Conservation (phyloP, 306 rosid genomes). For the Fragaria vesca region DNA sequence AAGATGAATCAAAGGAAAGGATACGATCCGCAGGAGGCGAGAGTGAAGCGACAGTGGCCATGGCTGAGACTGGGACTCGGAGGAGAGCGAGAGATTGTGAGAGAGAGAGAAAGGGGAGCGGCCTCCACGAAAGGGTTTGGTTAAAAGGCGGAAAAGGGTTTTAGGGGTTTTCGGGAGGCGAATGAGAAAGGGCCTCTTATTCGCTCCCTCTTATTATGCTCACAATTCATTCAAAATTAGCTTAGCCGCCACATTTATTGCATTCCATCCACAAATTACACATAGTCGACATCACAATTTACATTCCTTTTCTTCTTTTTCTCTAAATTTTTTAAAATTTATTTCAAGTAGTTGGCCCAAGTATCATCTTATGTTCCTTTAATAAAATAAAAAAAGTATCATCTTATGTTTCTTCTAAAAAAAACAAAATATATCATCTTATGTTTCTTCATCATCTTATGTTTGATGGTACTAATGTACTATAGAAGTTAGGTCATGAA, state of each 20-base stretch:
- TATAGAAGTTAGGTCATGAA: no score
- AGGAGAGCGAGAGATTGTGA: conserved; percentile 38
- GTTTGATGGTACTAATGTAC: no score
- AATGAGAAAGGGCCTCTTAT: not conserved
- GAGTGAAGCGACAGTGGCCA: conserved; percentile 59
- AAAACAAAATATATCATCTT: no score
- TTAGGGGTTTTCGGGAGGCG: conserved; percentile 4
- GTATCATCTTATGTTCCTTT: no score
- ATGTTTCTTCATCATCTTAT: no score
- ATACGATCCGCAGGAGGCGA: conserved; percentile 86
- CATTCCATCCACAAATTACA: not conserved
- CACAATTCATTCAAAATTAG: not conserved
- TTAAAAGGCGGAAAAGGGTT: conserved; percentile 17
- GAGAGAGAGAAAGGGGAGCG: conserved; percentile 16
- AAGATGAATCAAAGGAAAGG: conserved; percentile 32
- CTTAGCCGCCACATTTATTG: conserved; percentile 9
- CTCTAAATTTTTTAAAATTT: no score
- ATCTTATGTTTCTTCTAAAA: no score
- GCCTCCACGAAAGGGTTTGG: conserved; percentile 3
- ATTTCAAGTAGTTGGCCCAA: no score
- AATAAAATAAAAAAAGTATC: no score
- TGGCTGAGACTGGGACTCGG: conserved; percentile 16
- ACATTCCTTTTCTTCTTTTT: not conserved
- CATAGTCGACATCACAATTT: not conserved
- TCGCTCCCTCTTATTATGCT: not conserved